A percentile compares a stretch with the other conserved stretches of the same genome.
phyloP scores from a whole-genome alignment of 129 eudicot genomes.

The Chrysanthemum lavandulifolium region DNA sequence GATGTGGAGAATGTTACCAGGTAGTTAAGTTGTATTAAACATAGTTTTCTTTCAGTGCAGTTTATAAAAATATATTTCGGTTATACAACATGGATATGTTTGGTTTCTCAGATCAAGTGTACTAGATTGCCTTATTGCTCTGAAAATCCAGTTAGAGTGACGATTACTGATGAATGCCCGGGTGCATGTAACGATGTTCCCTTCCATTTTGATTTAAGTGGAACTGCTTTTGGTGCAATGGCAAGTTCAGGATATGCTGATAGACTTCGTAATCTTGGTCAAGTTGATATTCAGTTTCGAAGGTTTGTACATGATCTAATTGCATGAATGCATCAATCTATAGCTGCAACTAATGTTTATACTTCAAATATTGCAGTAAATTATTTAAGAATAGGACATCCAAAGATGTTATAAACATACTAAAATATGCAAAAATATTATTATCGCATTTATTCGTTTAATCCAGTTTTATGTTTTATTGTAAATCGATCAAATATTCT shows the following conservation, averaged over 20 bases:
- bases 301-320: conserved; percentile 16
- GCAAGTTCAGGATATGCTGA: conserved; percentile 35
- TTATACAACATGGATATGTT: background rate
- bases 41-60: too few species aligned
- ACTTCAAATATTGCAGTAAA: too few species aligned
- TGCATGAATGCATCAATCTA: too few species aligned
- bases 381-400: too few species aligned
- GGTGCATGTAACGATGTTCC: conserved; percentile 32
- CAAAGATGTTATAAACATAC: too few species aligned
- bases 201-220: conserved; percentile 47
- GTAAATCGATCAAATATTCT: too few species aligned
- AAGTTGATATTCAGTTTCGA: conserved; percentile 26
- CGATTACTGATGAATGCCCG: conserved; percentile 42
- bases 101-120: conserved; percentile 26
- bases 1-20: conserved; percentile 30
- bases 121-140: conserved; percentile 27
- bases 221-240: conserved; percentile 51
- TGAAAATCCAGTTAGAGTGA: conserved; percentile 31
- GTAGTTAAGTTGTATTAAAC: background rate
- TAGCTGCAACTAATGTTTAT: too few species aligned
- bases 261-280: conserved; percentile 37
- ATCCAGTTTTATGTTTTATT: too few species aligned
- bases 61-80: background rate
- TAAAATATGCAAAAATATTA: too few species aligned
- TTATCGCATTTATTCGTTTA: too few species aligned